phyloP scores from a whole-genome alignment of 139 green algal species.

The Pseudopediastrum boryanum region DNA sequence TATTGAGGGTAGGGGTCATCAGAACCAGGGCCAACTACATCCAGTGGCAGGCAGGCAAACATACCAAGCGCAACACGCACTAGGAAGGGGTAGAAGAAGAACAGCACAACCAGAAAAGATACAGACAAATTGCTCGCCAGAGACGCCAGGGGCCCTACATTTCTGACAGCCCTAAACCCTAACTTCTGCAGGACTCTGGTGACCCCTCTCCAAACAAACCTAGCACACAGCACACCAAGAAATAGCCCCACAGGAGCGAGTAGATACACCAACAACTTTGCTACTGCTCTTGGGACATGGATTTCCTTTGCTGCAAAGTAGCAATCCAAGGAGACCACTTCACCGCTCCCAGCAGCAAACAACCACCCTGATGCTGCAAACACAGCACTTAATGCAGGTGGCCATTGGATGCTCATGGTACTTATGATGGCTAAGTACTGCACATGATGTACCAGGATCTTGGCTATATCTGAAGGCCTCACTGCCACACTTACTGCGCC shows the following conservation, averaged over 20 bases:
- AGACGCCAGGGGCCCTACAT: neutral
- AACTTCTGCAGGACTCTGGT: too few relatives aligned
- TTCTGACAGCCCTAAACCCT: neutral
- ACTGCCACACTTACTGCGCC: neutral
- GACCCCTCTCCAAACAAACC: neutral
- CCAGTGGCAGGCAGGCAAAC: conserved; percentile 8
- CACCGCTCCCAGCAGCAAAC: neutral
- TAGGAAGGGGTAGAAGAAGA: conserved; percentile 3
- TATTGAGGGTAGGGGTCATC: conserved; percentile 19
- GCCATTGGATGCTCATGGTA: conserved; percentile 1
- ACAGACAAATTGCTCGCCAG: neutral
- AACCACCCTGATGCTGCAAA: neutral
- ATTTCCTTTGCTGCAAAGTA: neutral
- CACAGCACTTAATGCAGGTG: neutral
- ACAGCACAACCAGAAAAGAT: neutral
- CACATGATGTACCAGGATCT: conserved; percentile 1
- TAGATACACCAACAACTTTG: neutral
- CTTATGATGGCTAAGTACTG: conserved; percentile 15
- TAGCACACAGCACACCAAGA: neutral
- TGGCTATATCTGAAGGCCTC: neutral
- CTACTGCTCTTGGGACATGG: neutral
- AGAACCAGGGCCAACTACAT: too few relatives aligned
- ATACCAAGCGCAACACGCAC: neutral
- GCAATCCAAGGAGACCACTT: conserved; percentile 5
- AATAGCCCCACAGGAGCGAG: neutral